phyloP scores from a whole-genome alignment of 2,329 filamentous ascomycete genomes.

The Monilinia vaccinii-corymbosi region DNA sequence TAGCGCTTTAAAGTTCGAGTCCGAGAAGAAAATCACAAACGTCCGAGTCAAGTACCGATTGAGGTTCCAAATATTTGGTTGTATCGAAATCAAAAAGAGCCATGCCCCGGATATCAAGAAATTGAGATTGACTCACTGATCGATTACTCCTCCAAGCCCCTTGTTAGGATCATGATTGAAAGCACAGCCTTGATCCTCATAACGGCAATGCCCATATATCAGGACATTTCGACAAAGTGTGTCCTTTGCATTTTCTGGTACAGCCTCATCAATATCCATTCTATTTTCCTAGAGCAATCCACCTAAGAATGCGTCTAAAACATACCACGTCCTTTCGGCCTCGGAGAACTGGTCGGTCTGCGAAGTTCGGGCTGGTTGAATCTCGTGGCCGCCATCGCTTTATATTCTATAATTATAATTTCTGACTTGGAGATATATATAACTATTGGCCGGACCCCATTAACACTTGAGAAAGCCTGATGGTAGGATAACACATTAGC shows the following conservation, averaged over 20 bases:
- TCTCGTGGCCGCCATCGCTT: conserved; percentile 26
- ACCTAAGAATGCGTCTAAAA: conserved; percentile 1
- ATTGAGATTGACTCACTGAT: conserved; percentile 37
- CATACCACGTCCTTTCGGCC: conserved; percentile 47
- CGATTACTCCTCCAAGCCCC: conserved; percentile 37
- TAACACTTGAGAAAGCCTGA: conserved; percentile 26
- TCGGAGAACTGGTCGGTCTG: conserved; percentile 42
- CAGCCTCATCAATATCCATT: conserved; percentile 16
- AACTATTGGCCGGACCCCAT: conserved; percentile 28
- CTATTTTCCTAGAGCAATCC: not conserved
- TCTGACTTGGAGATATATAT: conserved; percentile 10
- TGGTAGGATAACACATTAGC: conserved; percentile 12
- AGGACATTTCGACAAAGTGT: conserved; percentile 86
- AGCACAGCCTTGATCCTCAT: conserved; percentile 79
- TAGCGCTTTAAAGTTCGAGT: too few relatives aligned
- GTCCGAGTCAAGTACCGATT: not conserved
- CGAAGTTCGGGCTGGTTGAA: conserved; percentile 28
- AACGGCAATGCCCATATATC: conserved; percentile 88
- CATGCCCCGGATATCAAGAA: not conserved
- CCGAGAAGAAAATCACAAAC: not conserved
- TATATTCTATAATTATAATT: conserved; percentile 3
- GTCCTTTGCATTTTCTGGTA: conserved; percentile 67
- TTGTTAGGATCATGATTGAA: conserved; percentile 80
- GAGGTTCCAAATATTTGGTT: not conserved
- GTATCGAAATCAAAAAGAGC: not conserved